These are phyloP conservation scores for Pistacia vera DNA, from an alignment of 345 rosid species.

Conservation along the genomic window DNA sequence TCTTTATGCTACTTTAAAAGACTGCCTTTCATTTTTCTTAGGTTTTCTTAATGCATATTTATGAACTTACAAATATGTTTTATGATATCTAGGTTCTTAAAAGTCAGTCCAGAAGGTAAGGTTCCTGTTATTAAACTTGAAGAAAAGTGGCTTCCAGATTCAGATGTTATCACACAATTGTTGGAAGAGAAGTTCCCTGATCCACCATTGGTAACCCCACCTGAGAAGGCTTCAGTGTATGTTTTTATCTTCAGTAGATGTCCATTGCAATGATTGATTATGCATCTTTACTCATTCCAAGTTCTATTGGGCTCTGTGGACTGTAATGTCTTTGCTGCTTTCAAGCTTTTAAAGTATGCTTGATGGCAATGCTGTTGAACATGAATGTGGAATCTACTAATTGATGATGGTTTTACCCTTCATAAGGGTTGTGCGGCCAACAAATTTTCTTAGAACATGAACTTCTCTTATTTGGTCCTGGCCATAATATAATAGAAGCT, in stretches of 20 bases:
- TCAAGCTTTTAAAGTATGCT: not conserved
- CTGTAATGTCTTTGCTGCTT: not conserved
- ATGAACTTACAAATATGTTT: not conserved
- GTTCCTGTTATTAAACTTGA: slow-evolving; percentile 85
- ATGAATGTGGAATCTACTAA: not conserved
- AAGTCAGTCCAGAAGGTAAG: slow-evolving; percentile 85
- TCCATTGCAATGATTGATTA: not conserved
- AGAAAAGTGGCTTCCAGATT: slow-evolving; percentile 93
- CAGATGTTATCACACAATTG: slow-evolving; percentile 81
- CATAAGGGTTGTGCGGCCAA: too few relatives aligned
- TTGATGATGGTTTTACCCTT: not conserved
- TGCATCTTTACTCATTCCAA: not conserved
- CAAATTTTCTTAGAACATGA: too few relatives aligned
- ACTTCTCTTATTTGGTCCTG: too few relatives aligned
- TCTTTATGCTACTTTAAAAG: not conserved
- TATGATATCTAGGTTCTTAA: slow-evolving; percentile 63
- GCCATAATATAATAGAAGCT: not conserved
- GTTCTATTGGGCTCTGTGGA: not conserved
- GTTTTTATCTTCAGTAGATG: slow-evolving; percentile 12
- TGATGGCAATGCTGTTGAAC: not conserved
- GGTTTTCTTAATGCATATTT: not conserved
- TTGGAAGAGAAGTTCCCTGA: slow-evolving; percentile 88
- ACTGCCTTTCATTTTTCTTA: not conserved
- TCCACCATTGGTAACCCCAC: slow-evolving; percentile 76
- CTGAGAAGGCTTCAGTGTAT: slow-evolving; percentile 88